These are phyloP conservation scores for Wolfiporia cocos DNA, from an alignment of 1,284 basidiomycete genomes.

Conservation along the genomic window DNA sequence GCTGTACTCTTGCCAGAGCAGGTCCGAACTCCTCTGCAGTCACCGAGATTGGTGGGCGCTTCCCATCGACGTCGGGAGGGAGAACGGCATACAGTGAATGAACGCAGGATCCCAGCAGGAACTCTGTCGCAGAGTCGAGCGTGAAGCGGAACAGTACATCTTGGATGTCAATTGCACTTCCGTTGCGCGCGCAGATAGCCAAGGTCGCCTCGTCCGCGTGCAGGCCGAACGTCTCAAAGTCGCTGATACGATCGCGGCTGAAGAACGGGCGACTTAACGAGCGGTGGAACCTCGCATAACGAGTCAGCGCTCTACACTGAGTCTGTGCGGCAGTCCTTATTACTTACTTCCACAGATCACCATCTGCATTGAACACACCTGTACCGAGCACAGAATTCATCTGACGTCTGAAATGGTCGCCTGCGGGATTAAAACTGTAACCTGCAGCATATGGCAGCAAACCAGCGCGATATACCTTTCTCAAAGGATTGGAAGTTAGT, in stretches of 20 bases:
- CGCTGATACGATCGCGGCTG: constrained; percentile 37
- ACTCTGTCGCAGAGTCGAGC: no score
- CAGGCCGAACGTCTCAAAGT: constrained; percentile 46
- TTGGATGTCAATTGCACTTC: constrained; percentile 14
- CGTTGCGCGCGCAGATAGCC: constrained; percentile 32
- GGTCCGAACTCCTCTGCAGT: constrained; percentile 23
- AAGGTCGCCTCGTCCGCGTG: constrained; percentile 45
- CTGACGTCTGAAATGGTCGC: constrained; percentile 14
- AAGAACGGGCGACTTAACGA: constrained; percentile 50
- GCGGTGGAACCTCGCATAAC: constrained; percentile 39
- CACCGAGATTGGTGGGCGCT: constrained; percentile 18
- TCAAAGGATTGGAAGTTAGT: constrained; percentile 25
- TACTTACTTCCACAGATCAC: constrained; percentile 28
- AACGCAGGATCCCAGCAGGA: constrained; percentile 31
- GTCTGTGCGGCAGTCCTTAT: not conserved
- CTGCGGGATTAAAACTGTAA: constrained; percentile 7
- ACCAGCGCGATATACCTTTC: constrained; percentile 18
- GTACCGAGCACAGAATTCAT: constrained; percentile 26
- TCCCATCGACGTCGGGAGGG: constrained; percentile 16
- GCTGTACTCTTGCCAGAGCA: constrained; percentile 28
- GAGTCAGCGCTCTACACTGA: not conserved
- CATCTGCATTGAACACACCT: constrained; percentile 35
- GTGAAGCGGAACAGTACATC: constrained; percentile 29
- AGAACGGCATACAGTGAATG: constrained; percentile 25
- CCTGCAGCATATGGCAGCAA: no score